Base-by-base conservation (phyloP, 208 protist species). In the Strigomonas culicis region DNA sequence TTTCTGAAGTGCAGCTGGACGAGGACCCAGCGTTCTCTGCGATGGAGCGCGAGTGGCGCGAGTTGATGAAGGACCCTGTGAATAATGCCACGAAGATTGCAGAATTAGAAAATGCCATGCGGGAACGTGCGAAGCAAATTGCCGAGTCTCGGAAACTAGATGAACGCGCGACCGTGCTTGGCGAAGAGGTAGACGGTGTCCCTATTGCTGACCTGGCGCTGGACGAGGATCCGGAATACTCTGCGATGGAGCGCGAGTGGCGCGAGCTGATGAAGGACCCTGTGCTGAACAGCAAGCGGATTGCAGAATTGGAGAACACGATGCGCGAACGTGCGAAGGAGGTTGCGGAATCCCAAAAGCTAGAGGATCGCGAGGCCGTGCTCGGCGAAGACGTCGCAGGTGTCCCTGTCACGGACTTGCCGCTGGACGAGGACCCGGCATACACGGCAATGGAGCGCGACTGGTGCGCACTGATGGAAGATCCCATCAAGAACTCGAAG, bases 291-390 rank as follows among this genome's bases (percentile, higher is more conserved):
- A 72, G 74, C 6, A 70, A 67, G 24, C 60, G 72, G 63, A 81
- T 91, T 25, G 63, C 62, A 22, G 79, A 86, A 2, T 68, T 92
- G 15, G 84, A 91, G 72, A 68, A 77, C 19, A 63, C 72, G 43
- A 66, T 94, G n/a, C 90, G 89, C 66, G 74, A 85, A 30, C 80
- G 80, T 24, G 84, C 84, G n/a, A 66, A 80, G 31, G 81, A 88
- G 52, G 67, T 95, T 19, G 88, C 88, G 28, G 64, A 68, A 56
- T 67, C 77, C 47, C 60, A 77, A 68, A 69, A 75, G 11, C 30
- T 21, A 25, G 25, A 36, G 41, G 56, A 69, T 15, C 15, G 49
- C 47, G 58, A 28, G 1, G 66, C 47, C 8, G 60, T 69, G 15
- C 49, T 75, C 24, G 70, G 70, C 15, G 50, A 77, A 50, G 66